Percentiles rank a stretch among this genome's conserved stretches.
phyloP scores from a whole-genome alignment of 2,329 filamentous ascomycete genomes.

The Colletotrichum noveboracense region DNA sequence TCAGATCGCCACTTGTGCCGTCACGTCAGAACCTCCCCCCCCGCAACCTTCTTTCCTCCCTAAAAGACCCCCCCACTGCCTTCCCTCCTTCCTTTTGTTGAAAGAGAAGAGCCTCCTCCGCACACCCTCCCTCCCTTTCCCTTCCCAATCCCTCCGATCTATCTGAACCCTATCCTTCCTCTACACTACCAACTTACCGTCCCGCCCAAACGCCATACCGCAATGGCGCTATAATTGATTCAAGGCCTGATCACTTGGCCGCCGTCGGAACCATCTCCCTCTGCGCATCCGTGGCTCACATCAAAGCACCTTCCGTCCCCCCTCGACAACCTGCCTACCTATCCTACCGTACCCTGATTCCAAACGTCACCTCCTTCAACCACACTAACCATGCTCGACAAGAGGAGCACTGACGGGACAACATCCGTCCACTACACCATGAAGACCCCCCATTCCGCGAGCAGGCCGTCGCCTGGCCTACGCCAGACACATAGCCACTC shows the following conservation, averaged over 20 bases:
- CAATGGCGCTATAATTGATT: slow-evolving; percentile 16
- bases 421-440: slow-evolving; percentile 46
- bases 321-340: not conserved
- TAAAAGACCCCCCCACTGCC: slow-evolving; percentile 20
- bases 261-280: slow-evolving; percentile 11
- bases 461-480: slow-evolving; percentile 37
- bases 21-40: slow-evolving; percentile 19
- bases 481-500: slow-evolving; percentile 38
- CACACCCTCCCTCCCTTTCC: slow-evolving; percentile 17
- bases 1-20: slow-evolving; percentile 21
- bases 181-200: not conserved
- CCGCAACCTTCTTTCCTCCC: slow-evolving; percentile 21
- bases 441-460: slow-evolving; percentile 44
- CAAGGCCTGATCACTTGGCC: slow-evolving; percentile 21
- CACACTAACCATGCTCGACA: slow-evolving; percentile 34
- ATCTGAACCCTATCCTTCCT: slow-evolving; percentile 13
- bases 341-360: not conserved
- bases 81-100: slow-evolving; percentile 2
- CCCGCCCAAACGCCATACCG: not conserved
- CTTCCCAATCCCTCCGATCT: slow-evolving; percentile 8
- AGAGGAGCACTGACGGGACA: slow-evolving; percentile 37
- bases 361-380: not conserved
- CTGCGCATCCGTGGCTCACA: slow-evolving; percentile 5
- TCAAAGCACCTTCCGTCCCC: not conserved
- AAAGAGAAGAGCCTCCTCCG: slow-evolving; percentile 13